Evolutionary conservation across 2,329 filamentous ascomycete genomes (phyloP).

Genomic region (Alternaria viburni): DNA sequence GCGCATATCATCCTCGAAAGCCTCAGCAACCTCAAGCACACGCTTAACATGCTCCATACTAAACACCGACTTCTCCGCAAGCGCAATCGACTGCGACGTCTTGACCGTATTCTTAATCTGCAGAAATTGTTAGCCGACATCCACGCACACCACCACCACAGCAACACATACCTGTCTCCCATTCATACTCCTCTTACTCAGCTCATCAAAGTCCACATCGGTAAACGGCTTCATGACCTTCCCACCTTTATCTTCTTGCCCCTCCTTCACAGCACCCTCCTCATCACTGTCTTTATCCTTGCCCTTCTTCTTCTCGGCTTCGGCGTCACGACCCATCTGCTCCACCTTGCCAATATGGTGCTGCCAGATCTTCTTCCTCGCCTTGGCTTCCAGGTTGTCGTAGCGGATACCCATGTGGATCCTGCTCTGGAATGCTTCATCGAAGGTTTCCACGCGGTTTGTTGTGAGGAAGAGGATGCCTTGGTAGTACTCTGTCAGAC

Average conservation of each 20-base stretch:
- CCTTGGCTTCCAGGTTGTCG: conserved; percentile 72
- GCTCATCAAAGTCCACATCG: conserved; percentile 69
- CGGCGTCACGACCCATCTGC: conserved; percentile 53
- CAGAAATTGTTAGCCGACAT: conserved; percentile 11
- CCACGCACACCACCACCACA: too few relatives aligned
- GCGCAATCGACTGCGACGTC: conserved; percentile 80
- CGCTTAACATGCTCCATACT: conserved; percentile 80
- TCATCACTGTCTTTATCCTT: neutral
- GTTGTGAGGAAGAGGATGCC: conserved; percentile 90
- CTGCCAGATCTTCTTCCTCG: conserved; percentile 80
- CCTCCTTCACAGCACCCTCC: neutral
- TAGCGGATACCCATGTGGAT: conserved; percentile 88
- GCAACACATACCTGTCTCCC: conserved; percentile 64
- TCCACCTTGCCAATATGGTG: conserved; percentile 80
- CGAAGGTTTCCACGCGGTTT: conserved; percentile 85
- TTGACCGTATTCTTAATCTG: conserved; percentile 90
- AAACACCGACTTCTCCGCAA: conserved; percentile 74
- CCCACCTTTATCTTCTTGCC: neutral
- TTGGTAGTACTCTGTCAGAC: conserved; percentile 88
- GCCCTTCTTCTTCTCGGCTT: conserved; percentile 60
- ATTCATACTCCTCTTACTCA: conserved; percentile 73
- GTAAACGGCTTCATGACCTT: conserved; percentile 58
- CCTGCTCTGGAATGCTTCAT: conserved; percentile 82
- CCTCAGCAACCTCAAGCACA: conserved; percentile 82
- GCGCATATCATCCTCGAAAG: conserved; percentile 82